These are phyloP conservation scores for Chlorencoelia australis DNA, from an alignment of 2,329 filamentous ascomycete species.

Conservation along the genomic window DNA sequence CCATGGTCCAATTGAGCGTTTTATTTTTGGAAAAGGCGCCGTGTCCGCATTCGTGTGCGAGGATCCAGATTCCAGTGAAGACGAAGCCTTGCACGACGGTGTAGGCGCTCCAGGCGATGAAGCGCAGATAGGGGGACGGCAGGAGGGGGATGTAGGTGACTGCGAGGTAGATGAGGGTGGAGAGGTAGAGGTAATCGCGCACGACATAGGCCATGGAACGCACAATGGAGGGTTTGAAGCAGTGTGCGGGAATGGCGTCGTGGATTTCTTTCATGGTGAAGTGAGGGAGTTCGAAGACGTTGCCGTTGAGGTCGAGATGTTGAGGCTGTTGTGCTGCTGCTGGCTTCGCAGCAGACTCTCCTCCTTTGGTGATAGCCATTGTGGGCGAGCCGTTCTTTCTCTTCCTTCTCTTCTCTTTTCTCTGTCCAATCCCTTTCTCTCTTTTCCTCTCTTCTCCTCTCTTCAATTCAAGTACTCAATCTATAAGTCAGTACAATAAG, in stretches of 20 bases:
- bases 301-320: conserved; percentile 27
- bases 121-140: conserved; percentile 35
- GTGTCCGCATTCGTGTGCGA: conserved; percentile 65
- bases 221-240: conserved; percentile 48
- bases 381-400: conserved; percentile 3
- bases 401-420: background rate
- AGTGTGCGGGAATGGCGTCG: conserved; percentile 48
- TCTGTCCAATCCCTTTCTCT: background rate
- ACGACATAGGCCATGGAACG: conserved; percentile 47
- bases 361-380: background rate
- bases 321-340: conserved; percentile 23
- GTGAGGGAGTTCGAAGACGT: conserved; percentile 25
- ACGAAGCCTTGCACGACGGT: conserved; percentile 56
- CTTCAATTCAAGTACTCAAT: background rate
- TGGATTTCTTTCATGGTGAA: conserved; percentile 29
- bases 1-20: conserved; percentile 50
- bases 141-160: conserved; percentile 44
- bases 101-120: conserved; percentile 47
- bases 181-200: conserved; percentile 45
- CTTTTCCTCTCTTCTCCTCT: background rate
- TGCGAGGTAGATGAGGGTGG: conserved; percentile 36
- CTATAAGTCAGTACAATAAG: no score
- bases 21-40: conserved; percentile 53
- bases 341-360: no score
- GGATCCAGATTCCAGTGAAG: conserved; percentile 61